These are phyloP conservation scores for Alternaria longipes DNA, from an alignment of 2,329 filamentous ascomycete genomes.

Conservation along the genomic window DNA sequence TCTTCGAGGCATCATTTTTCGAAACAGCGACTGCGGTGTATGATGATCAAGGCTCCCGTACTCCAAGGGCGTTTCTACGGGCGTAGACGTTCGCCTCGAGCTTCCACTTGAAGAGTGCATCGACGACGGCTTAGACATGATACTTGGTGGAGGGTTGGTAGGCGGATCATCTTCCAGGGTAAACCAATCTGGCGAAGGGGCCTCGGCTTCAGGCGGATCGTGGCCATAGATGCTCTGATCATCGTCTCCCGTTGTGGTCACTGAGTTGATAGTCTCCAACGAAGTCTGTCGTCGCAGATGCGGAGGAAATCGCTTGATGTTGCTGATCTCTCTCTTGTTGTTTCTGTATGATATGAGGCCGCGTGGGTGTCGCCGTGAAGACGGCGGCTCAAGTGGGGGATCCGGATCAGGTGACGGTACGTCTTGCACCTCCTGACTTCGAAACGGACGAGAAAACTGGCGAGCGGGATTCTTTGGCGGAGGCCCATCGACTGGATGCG, in stretches of 20 bases:
- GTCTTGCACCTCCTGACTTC: conserved; percentile 18
- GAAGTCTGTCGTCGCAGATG: conserved; percentile 39
- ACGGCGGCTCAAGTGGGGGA: conserved; percentile 19
- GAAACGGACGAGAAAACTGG: conserved; percentile 33
- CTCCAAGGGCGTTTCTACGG: conserved; percentile 22
- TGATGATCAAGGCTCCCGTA: conserved; percentile 23
- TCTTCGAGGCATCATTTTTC: conserved; percentile 28
- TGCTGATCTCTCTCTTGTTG: conserved; percentile 23
- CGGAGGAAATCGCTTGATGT: conserved; percentile 32
- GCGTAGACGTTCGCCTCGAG: conserved; percentile 23
- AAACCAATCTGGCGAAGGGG: conserved; percentile 25
- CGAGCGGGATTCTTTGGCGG: conserved; percentile 14
- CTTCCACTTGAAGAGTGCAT: conserved; percentile 17
- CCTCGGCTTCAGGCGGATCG: conserved; percentile 28
- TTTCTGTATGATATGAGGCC: conserved; percentile 32
- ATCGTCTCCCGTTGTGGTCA: conserved; percentile 33
- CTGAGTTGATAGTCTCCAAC: conserved; percentile 45
- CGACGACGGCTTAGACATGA: conserved; percentile 22
- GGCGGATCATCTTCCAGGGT: conserved; percentile 19
- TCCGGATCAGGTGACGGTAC: conserved; percentile 15
- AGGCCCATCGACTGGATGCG: conserved; percentile 25
- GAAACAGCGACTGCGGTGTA: conserved; percentile 33
- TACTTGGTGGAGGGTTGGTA: conserved; percentile 16
- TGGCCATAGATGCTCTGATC: conserved; percentile 22
- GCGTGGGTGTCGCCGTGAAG: conserved; percentile 21